These are phyloP conservation scores for Apophysomyces variabilis DNA, from an alignment of 371 early-diverging fungal species.

Conservation along the genomic window DNA sequence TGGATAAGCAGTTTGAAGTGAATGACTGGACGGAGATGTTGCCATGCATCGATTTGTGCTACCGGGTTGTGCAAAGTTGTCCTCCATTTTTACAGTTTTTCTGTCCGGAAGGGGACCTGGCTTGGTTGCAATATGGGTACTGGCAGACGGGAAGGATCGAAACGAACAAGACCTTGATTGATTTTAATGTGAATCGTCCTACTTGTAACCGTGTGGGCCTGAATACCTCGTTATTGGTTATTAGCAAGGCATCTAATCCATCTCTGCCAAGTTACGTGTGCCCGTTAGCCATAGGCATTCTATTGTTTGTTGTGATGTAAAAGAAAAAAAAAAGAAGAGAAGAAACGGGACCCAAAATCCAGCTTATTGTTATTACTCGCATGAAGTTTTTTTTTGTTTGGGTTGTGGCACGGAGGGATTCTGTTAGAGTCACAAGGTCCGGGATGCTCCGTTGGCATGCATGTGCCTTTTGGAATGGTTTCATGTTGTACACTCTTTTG, in stretches of 20 bases:
- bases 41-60: conserved; percentile 71
- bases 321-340: neutral
- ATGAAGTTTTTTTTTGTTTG: neutral
- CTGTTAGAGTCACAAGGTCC: neutral
- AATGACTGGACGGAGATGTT: conserved; percentile 59
- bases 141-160: conserved; percentile 36
- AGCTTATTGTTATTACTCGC: neutral
- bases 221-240: conserved; percentile 26
- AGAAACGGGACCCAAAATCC: neutral
- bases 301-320: neutral
- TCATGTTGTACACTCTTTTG: conserved; percentile 1
- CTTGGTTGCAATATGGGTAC: conserved; percentile 47
- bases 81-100: conserved; percentile 64
- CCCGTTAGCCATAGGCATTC: neutral
- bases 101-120: conserved; percentile 62
- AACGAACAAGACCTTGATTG: conserved; percentile 26
- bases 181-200: conserved; percentile 36
- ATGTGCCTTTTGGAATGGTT: conserved; percentile 3
- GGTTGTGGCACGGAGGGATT: neutral
- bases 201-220: conserved; percentile 49
- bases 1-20: conserved; percentile 42
- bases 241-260: conserved; percentile 19
- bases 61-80: conserved; percentile 68
- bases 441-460: neutral
- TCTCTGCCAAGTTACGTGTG: neutral